Percentiles rank a stretch among this genome's conserved stretches.
Conservation (phyloP, 352 stramenopile species). For the Phytophthora ohioensis region DNA sequence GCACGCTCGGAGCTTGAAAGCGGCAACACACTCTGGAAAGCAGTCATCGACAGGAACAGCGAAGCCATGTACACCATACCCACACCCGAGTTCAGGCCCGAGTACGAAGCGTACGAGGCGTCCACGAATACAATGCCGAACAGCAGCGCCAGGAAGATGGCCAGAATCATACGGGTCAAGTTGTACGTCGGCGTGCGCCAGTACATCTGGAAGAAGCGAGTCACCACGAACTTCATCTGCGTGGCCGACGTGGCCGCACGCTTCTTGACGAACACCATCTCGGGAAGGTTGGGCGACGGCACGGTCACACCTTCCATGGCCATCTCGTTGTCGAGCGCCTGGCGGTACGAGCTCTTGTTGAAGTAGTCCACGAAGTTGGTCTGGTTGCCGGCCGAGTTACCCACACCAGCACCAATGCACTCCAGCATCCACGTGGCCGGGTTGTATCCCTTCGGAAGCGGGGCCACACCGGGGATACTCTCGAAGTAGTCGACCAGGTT, state of each 20-base stretch:
- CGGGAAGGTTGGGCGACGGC: conserved; percentile 27
- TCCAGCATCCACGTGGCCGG: conserved; percentile 89
- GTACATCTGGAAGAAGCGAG: conserved; percentile 44
- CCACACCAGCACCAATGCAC: conserved; percentile 50
- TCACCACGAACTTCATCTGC: conserved; percentile 40
- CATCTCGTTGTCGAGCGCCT: conserved; percentile 21
- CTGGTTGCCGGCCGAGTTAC: conserved; percentile 1
- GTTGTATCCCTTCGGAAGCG: conserved; percentile 38
- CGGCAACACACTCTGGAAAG: conserved; percentile 70
- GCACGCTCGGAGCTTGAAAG: conserved; percentile 66
- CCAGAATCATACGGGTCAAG: conserved; percentile 66
- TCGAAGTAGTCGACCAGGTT: conserved; percentile 35
- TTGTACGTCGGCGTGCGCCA: conserved; percentile 77
- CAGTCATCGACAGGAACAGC: conserved; percentile 71
- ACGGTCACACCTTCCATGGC: conserved; percentile 33
- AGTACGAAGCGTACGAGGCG: conserved; percentile 41
- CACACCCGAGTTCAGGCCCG: conserved; percentile 47
- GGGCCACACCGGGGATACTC: conserved; percentile 43
- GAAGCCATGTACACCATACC: conserved; percentile 64
- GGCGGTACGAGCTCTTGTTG: conserved; percentile 33
- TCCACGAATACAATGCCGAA: conserved; percentile 69
- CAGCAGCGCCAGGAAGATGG: conserved; percentile 66
- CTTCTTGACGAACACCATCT: conserved; percentile 41
- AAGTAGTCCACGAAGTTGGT: conserved; percentile 35
- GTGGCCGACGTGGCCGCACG: conserved; percentile 24